Evolutionary conservation across 1,139 yeast species (phyloP).

Genomic region (Hansenula lynferdii): DNA sequence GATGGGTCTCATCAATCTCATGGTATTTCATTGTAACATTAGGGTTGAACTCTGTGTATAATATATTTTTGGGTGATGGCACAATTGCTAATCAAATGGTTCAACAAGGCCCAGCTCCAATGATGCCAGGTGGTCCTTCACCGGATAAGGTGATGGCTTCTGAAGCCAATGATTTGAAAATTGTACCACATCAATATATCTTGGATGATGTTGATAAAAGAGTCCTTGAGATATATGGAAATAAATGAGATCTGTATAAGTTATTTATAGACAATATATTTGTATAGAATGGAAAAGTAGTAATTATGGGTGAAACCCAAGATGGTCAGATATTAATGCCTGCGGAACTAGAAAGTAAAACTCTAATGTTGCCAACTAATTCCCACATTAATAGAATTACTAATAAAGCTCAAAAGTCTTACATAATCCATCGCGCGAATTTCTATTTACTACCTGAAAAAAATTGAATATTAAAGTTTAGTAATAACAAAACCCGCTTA

Average conservation of each 20-base stretch:
- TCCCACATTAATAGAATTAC: too few relatives aligned
- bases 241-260: background rate
- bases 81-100: slow-evolving; percentile 36
- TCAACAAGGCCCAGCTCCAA: slow-evolving; percentile 43
- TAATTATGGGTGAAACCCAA: too few relatives aligned
- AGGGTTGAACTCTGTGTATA: slow-evolving; percentile 79
- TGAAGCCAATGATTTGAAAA: slow-evolving; percentile 75
- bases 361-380: too few relatives aligned
- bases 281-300: background rate
- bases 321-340: too few relatives aligned
- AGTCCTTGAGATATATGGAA: slow-evolving; percentile 35
- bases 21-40: slow-evolving; percentile 92
- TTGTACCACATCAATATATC: slow-evolving; percentile 53
- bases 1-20: slow-evolving; percentile 96
- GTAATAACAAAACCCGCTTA: background rate
- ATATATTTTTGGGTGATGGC: slow-evolving; percentile 59
- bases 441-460: too few relatives aligned
- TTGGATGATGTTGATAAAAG: slow-evolving; percentile 65
- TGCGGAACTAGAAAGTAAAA: too few relatives aligned
- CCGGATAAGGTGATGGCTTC: slow-evolving; percentile 56
- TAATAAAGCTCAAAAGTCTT: too few relatives aligned
- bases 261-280: background rate
- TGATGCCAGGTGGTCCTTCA: slow-evolving; percentile 55
- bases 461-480: background rate
- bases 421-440: slow-evolving; percentile 1